These are phyloP conservation scores for Phialophora chinensis DNA, from an alignment of 2,329 filamentous ascomycete genomes.

Conservation along the genomic window DNA sequence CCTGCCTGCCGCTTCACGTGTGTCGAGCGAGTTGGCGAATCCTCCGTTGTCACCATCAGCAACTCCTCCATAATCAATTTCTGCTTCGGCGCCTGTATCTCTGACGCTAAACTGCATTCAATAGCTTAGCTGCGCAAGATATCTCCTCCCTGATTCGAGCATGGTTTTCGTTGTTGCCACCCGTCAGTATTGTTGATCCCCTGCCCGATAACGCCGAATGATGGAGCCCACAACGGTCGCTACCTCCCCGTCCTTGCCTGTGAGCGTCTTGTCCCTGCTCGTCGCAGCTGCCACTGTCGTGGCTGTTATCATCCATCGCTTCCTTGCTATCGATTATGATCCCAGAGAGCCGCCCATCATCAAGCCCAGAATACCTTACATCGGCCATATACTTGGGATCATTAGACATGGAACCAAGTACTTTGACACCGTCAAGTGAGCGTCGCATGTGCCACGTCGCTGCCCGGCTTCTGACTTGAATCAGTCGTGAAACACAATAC, in stretches of 20 bases:
- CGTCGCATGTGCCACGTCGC: background rate
- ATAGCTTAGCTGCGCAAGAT: background rate
- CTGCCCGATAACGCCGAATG: background rate
- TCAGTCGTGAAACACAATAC: conserved; percentile 16
- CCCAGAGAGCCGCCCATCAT: conserved; percentile 20
- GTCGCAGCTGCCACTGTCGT: conserved; percentile 1
- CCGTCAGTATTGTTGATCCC: background rate
- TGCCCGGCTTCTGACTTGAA: background rate
- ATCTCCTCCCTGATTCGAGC: background rate
- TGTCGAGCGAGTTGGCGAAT: background rate
- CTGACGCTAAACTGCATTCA: background rate
- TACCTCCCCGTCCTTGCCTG: conserved; percentile 2
- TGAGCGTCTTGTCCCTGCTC: conserved; percentile 12
- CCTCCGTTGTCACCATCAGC: background rate
- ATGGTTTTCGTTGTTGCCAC: background rate
- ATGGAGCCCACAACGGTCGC: conserved; percentile 3
- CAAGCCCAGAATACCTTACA: conserved; percentile 11
- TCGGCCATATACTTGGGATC: conserved; percentile 21
- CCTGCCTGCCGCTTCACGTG: background rate
- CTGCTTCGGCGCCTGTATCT: background rate
- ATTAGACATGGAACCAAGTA: conserved; percentile 19
- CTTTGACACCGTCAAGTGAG: conserved; percentile 18
- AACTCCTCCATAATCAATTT: background rate
- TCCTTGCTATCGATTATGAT: conserved; percentile 14
- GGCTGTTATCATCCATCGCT: conserved; percentile 1